Evolutionary conservation across 164 flowering plant genomes (phyloP).

Genomic region (Saururus chinensis): DNA sequence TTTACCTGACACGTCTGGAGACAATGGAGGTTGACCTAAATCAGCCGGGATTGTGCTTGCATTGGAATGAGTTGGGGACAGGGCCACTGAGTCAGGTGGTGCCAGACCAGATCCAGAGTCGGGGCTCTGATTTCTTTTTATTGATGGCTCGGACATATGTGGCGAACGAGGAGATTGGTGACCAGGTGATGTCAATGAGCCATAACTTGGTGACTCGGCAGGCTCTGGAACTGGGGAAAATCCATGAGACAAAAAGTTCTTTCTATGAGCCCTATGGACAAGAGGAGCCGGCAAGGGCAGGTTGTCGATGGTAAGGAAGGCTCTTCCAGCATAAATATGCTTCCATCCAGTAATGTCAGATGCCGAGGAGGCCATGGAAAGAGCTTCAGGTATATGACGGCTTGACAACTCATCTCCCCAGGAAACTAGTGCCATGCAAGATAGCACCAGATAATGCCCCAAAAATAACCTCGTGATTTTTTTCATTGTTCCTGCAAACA

Average conservation of each 20-base stretch:
- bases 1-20: constrained; percentile 58
- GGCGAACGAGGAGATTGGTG: constrained; percentile 38
- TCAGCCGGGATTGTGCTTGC: constrained; percentile 14
- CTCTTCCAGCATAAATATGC: constrained; percentile 5
- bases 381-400: neutral
- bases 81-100: constrained; percentile 20
- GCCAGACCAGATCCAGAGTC: constrained; percentile 25
- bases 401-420: constrained; percentile 1
- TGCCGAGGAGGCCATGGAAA: constrained; percentile 4
- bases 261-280: constrained; percentile 17
- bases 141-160: constrained; percentile 36
- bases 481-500: constrained; percentile 6
- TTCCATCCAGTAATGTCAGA: constrained; percentile 2
- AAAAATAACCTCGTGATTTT: constrained; percentile 2
- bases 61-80: constrained; percentile 10
- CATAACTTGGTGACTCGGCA: constrained; percentile 39
- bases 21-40: constrained; percentile 66
- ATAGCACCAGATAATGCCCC: neutral
- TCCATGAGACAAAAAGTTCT: constrained; percentile 19
- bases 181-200: constrained; percentile 27
- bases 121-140: constrained; percentile 25
- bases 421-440: neutral
- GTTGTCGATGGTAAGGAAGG: constrained; percentile 20
- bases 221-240: constrained; percentile 21
- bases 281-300: constrained; percentile 27